A percentile compares a stretch with the other conserved stretches of the same genome.
Evolutionary conservation across 352 stramenopile species (phyloP).

Genomic region (Globisporangium megalacanthum): DNA sequence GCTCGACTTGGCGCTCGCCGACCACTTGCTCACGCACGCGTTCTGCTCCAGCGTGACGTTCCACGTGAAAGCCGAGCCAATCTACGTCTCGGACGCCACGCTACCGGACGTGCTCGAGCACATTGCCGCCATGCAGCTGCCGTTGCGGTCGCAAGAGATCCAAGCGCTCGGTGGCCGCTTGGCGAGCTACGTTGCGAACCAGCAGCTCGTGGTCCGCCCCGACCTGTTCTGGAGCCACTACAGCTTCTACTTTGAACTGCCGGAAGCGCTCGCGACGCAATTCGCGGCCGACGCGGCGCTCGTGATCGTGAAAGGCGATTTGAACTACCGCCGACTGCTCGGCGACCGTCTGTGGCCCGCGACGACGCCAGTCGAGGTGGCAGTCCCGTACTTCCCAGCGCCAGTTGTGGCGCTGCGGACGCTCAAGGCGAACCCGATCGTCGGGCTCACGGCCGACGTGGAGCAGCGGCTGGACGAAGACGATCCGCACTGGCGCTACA

Average conservation of each 20-base stretch:
- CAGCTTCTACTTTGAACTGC: constrained; percentile 73
- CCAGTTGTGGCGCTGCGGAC: constrained; percentile 67
- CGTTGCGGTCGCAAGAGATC: constrained; percentile 26
- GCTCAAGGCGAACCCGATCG: constrained; percentile 66
- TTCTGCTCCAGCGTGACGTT: constrained; percentile 58
- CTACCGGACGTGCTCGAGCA: constrained; percentile 51
- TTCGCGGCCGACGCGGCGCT: constrained; percentile 51
- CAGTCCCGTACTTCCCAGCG: constrained; percentile 71
- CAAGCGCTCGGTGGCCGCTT: constrained; percentile 47
- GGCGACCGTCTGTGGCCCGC: constrained; percentile 91
- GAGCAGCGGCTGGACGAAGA: constrained; percentile 41
- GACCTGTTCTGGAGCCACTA: constrained; percentile 69
- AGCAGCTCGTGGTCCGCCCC: constrained; percentile 16
- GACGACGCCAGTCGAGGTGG: constrained; percentile 75
- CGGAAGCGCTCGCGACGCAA: constrained; percentile 19
- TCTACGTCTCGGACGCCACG: constrained; percentile 80
- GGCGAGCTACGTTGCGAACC: constrained; percentile 20
- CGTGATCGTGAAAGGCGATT: constrained; percentile 96
- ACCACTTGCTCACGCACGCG: constrained; percentile 47
- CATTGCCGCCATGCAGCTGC: constrained; percentile 43
- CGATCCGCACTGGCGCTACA: constrained; percentile 57
- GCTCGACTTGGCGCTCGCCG: constrained; percentile 56
- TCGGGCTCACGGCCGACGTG: constrained; percentile 37
- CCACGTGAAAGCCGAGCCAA: constrained; percentile 67
- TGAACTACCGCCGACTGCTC: constrained; percentile 96